Base-by-base conservation (phyloP, 331 rosid species). In the Prunus yedoensis region DNA sequence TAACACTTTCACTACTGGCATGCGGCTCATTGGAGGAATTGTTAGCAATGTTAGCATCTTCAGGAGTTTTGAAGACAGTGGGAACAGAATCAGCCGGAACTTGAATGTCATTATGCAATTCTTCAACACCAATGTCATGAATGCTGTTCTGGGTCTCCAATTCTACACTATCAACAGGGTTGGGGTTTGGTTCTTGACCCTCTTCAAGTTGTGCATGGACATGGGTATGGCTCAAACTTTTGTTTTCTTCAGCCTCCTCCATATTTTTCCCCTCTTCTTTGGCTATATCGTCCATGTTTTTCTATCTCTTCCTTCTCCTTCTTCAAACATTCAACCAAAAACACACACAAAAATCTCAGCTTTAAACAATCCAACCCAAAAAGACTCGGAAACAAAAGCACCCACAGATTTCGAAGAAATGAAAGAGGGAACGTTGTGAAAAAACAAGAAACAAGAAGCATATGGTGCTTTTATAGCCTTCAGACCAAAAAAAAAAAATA, bases 71-170 rank as follows among this genome's bases (percentile, higher is more conserved):
- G 4, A 25, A 6, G 23, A 23, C 57, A 41, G 41, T 8, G 66
- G 66, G 38, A 71, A 11, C 76, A 2, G 5, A 23, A 57, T 32
- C 75, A 32, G 35, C 64, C 0, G 35, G 35, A 35, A 35, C 75
- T 18, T 4, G n/a, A 3, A 51, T 28, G 16, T 38, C 76, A 23
- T 23, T n/a, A 58, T 17, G 43, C 67, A 57, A 38, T 57, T 23
- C 56, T 57, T 23, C 45, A 72, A 72, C 76, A 23, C 58, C 77
- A 46, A 14, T 60, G 10, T 17, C 68, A 59, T 64, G 28, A 27
- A 43, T 13, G 64, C 20, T 62, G 57, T 73, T 59, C 77, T 45
- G 77, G 58, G 64, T 59, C 68, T 73, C 58, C 30, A 45, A 30
- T 45, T 58, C 64, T 10, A 59, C 77, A 58, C 68, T 17, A 59